Conservation (phyloP, 2,329 filamentous ascomycete species). For the Colletotrichum sp. region DNA sequence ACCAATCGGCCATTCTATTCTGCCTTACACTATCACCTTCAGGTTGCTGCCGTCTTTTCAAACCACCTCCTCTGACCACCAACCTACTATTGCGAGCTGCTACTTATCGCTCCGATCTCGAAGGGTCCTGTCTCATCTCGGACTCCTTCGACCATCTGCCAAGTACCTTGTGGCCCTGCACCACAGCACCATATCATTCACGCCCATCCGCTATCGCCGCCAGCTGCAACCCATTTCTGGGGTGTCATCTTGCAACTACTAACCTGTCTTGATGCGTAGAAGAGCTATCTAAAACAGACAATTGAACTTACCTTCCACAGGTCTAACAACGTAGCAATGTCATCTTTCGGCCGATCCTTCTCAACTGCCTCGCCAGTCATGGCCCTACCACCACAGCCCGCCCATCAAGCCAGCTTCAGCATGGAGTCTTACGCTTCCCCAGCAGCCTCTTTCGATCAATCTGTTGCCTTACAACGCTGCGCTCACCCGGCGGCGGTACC, state of each 20-base stretch:
- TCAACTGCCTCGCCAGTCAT: conserved; percentile 50
- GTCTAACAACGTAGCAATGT: conserved; percentile 39
- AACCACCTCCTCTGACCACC: not conserved
- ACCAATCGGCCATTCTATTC: not conserved
- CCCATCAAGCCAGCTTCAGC: conserved; percentile 35
- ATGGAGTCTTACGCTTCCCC: conserved; percentile 40
- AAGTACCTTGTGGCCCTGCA: not conserved
- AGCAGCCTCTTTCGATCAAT: conserved; percentile 37
- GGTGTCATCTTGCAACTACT: not conserved
- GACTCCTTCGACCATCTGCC: not conserved
- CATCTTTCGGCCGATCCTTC: conserved; percentile 47
- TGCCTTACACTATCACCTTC: not conserved
- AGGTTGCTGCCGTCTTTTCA: not conserved
- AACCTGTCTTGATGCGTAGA: conserved; percentile 5
- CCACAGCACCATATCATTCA: not conserved
- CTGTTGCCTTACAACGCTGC: conserved; percentile 37
- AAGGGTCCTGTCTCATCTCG: not conserved
- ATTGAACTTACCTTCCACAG: conserved; percentile 31
- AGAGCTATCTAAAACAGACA: conserved; percentile 24
- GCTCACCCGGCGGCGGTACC: conserved; percentile 21
- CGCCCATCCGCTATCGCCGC: not conserved
- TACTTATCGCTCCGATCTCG: not conserved
- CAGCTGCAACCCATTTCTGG: not conserved
- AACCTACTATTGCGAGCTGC: not conserved
- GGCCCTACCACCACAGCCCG: conserved; percentile 37